Evolutionary conservation across 805 yeast species (phyloP).

Genomic region (Candida nemodendra): DNA sequence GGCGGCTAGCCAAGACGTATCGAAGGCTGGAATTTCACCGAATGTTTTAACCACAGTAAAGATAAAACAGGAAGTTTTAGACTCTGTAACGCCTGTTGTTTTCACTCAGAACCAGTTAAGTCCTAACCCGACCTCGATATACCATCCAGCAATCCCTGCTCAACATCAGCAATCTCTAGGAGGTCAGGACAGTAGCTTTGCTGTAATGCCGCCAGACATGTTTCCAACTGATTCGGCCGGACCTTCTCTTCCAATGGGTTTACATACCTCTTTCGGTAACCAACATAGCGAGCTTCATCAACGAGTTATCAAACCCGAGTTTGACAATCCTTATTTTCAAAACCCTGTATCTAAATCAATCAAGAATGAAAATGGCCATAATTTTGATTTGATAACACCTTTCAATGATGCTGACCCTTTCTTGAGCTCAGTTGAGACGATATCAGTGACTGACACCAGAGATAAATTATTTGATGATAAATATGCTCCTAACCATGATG

Average conservation of each 20-base stretch:
- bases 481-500: background rate
- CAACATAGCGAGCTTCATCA: background rate
- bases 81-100: background rate
- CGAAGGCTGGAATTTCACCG: background rate
- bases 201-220: background rate
- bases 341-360: slow-evolving; percentile 2
- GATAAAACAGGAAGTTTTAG: background rate
- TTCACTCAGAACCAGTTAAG: background rate
- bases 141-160: no score
- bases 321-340: background rate
- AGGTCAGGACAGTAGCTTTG: background rate
- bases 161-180: background rate
- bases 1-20: background rate
- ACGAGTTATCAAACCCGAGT: background rate
- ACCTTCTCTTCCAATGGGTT: background rate
- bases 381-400: slow-evolving; percentile 6
- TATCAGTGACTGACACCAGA: slow-evolving; percentile 2
- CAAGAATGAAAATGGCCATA: background rate
- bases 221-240: background rate
- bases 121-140: background rate
- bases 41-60: background rate
- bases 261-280: background rate
- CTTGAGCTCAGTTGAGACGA: slow-evolving; percentile 4
- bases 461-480: slow-evolving; percentile 3
- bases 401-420: slow-evolving; percentile 12